phyloP scores from a whole-genome alignment of 164 flowering plant genomes.

The Tinospora cordifolia region DNA sequence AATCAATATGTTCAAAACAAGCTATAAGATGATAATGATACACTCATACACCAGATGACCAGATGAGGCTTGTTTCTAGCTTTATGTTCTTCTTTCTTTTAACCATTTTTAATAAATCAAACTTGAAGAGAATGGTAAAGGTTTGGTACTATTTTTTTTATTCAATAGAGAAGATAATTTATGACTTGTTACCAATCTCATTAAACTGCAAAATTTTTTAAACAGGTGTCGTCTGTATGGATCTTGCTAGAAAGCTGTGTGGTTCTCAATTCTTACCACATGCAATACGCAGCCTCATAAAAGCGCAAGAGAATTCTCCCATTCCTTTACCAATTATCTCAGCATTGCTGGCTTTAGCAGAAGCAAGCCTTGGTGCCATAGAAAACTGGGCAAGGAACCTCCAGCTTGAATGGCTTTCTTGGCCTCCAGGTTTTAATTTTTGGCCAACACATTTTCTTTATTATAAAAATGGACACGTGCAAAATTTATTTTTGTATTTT shows the following conservation, averaged over 20 bases:
- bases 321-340: conserved; percentile 56
- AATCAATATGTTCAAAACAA: too few relatives aligned
- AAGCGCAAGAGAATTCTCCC: conserved; percentile 37
- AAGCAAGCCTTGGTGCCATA: conserved; percentile 71
- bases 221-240: conserved; percentile 71
- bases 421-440: conserved; percentile 72
- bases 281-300: conserved; percentile 56
- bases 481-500: too few relatives aligned
- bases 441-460: neutral
- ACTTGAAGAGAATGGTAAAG: neutral
- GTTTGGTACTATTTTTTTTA: neutral
- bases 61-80: too few relatives aligned
- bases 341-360: conserved; percentile 69
- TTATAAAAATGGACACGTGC: neutral
- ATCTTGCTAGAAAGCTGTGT: conserved; percentile 50
- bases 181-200: neutral
- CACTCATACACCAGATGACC: too few relatives aligned
- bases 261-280: conserved; percentile 41
- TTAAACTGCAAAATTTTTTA: conserved; percentile 9
- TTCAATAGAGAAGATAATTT: neutral
- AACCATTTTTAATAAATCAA: neutral
- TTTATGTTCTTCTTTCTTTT: too few relatives aligned
- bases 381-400: conserved; percentile 63
- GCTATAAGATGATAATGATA: too few relatives aligned
- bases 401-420: conserved; percentile 69